Base-by-base conservation (phyloP, 371 early-diverging fungal species). In the Cokeromyces recurvatus region DNA sequence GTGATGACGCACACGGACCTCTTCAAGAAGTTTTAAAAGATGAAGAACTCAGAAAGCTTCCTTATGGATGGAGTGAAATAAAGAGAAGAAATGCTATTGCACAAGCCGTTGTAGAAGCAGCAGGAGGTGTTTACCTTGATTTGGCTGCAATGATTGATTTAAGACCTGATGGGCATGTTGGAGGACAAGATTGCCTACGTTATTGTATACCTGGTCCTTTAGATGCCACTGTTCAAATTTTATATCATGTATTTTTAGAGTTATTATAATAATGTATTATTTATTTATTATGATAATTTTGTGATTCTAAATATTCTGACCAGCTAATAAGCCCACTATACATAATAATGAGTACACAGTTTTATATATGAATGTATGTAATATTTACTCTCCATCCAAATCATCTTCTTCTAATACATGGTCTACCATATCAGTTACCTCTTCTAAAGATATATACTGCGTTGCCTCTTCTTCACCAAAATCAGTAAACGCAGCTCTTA, bases 121-220 rank as follows among this genome's bases (percentile, higher is more conserved):
- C 77, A 1, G 83, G 83, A 5, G 83, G 83, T 1, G 48, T 82
- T 14, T 82, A 55, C 56, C 38, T 80, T 32, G 79, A 82, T 54
- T 53, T 79, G 6, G 83, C 74, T 19, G 63, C 72, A 4, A 55
- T 80, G 67, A 58, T 66, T 19, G 74, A 76, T 24, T 29, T 59
- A 32, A 55, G 83, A 40, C 75, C 78, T 0, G 83, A 82, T 59
- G 83, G 79, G 1, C 79, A 81, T 53, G 59, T 82, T 29, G 83
- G 79, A 11, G 71, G 73, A 11, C 69, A 66, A 7, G 83, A 82
- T 41, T 82, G 83, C 48, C 34, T 76, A 7, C 57, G 83, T 38
- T 82, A 78, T 53, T 82, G 81, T 62, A 79, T 81, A n/a, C 83
- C 83, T 2, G 83, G 83, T 15, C 83, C 83, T 0, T 20, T 73